Evolutionary conservation across 1,284 basidiomycete genomes (phyloP).

Genomic region (Malassezia psittaci): DNA sequence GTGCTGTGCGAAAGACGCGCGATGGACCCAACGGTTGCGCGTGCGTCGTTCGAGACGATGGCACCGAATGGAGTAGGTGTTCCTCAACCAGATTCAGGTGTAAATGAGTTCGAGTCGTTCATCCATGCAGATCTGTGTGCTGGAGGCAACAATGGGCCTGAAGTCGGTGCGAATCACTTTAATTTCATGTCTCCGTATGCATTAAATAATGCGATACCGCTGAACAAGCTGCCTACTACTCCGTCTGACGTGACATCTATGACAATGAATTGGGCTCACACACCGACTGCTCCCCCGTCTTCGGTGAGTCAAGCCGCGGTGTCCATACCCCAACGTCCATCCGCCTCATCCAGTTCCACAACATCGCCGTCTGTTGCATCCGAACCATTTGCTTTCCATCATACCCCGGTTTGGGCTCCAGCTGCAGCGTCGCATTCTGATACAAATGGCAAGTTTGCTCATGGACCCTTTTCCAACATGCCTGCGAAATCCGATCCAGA

Average conservation of each 20-base stretch:
- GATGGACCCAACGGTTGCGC: constrained; percentile 2
- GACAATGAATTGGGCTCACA: neutral
- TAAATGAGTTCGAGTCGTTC: constrained; percentile 18
- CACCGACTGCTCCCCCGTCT: neutral
- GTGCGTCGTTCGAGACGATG: neutral
- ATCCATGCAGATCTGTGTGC: constrained; percentile 18
- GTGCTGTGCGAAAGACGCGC: neutral
- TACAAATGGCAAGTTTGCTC: neutral
- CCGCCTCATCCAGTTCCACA: neutral
- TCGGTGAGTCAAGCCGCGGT: neutral
- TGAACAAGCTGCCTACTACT: neutral
- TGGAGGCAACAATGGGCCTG: neutral
- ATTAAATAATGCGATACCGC: neutral
- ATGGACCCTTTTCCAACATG: neutral
- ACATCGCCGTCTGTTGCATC: neutral
- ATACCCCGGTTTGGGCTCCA: neutral
- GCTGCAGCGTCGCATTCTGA: neutral
- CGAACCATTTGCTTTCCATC: neutral
- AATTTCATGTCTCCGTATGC: constrained; percentile 1
- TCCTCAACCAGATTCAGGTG: constrained; percentile 2
- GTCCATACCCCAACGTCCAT: neutral
- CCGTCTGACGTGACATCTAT: neutral
- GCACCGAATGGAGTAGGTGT: neutral
- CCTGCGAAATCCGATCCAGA: neutral
- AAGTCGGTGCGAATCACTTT: neutral